Base-by-base conservation (phyloP, 495 filamentous ascomycete genomes). In the Lepidopterella palustris region DNA sequence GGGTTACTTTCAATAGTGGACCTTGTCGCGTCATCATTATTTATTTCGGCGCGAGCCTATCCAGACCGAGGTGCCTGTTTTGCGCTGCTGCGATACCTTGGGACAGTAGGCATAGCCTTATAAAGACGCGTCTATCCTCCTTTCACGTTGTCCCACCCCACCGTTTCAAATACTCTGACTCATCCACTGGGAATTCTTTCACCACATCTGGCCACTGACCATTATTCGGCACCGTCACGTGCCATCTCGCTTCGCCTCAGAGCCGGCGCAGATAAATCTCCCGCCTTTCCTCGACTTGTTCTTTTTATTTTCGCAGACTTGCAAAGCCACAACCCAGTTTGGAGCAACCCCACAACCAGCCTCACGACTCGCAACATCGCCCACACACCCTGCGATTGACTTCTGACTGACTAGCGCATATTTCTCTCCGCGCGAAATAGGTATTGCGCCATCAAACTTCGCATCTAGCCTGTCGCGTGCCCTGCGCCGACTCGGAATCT, bases 1-100 rank as follows among this genome's bases (percentile, higher is more conserved):
- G 26, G 59, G 59, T 61, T 45, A 53, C 53, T 61, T 61, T 61
- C 32, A 58, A 25, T 61, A 59, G 59, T 32, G 54, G 54, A 58
- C 45, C 59, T 18, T 45, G 56, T 24, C 21, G 10, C 29, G 25
- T 54, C 51, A 28, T 42, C 31, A 35, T 42, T 42, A 42, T 42
- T 42, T 42, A 42, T 42, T 42, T 42, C n/a, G n/a, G n/a, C n/a
- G n/a, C n/a, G n/a, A n/a, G n/a, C n/a, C n/a, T n/a, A n/a, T n/a
- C n/a, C n/a, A n/a, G n/a, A n/a, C n/a, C n/a, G n/a, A n/a, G n/a
- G n/a, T n/a, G n/a, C n/a, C n/a, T n/a, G n/a, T n/a, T n/a, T n/a
- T n/a, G n/a, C n/a, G n/a, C n/a, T n/a, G n/a, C n/a, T n/a, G n/a
- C n/a, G n/a, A n/a, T n/a, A n/a, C n/a, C n/a, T n/a, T n/a, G n/a